These are phyloP conservation scores for Pulveroboletus sp. DNA, from an alignment of 768 basidiomycete species.

Conservation along the genomic window DNA sequence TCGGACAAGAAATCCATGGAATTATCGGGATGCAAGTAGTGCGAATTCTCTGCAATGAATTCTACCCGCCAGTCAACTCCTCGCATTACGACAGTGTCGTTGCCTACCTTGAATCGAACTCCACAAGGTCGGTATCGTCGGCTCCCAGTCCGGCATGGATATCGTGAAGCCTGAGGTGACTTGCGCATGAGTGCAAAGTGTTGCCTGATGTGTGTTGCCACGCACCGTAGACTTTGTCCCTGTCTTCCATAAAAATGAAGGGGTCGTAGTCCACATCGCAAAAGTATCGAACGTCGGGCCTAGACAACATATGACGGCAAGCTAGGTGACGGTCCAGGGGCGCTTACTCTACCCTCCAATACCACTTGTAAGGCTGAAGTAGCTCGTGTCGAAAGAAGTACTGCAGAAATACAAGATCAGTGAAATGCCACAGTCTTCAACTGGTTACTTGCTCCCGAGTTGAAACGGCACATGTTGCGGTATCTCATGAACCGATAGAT, in stretches of 20 bases:
- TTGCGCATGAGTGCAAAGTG: not conserved
- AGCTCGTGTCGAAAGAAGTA: conserved; percentile 56
- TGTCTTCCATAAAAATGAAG: conserved; percentile 52
- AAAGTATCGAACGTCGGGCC: conserved; percentile 49
- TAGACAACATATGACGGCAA: conserved; percentile 9
- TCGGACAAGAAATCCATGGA: conserved; percentile 62
- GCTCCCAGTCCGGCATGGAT: conserved; percentile 57
- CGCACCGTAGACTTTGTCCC: conserved; percentile 48
- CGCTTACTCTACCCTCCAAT: conserved; percentile 57
- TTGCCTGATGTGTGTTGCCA: not conserved
- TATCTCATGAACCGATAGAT: conserved; percentile 34
- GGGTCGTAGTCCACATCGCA: conserved; percentile 51
- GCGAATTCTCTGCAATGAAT: conserved; percentile 50
- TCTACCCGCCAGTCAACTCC: conserved; percentile 43
- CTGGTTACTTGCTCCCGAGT: conserved; percentile 51
- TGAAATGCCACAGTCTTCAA: not conserved
- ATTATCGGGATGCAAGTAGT: conserved; percentile 53
- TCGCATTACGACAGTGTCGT: conserved; percentile 23
- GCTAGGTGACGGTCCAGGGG: not conserved
- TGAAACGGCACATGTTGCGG: conserved; percentile 76
- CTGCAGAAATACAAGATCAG: conserved; percentile 23
- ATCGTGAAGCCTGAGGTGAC: conserved; percentile 50
- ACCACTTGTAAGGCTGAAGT: conserved; percentile 50
- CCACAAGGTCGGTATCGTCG: conserved; percentile 66
- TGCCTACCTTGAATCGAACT: conserved; percentile 46